Percentiles rank a stretch among this genome's conserved stretches.
These are phyloP conservation scores for Aureobasidium sp. DNA, from an alignment of 2,329 filamentous ascomycete genomes.

Conservation along the genomic window DNA sequence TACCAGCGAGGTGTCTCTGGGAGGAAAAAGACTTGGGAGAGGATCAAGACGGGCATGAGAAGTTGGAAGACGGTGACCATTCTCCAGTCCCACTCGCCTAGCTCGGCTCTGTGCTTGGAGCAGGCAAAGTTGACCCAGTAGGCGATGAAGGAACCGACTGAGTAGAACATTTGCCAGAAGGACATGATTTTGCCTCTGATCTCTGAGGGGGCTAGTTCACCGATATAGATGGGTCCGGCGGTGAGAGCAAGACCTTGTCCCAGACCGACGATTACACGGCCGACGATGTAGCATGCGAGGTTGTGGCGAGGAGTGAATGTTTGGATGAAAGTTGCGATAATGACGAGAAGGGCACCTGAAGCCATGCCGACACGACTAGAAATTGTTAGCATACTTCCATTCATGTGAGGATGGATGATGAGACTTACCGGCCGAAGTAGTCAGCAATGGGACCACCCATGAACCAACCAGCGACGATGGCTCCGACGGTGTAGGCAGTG, in stretches of 20 bases:
- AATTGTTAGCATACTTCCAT: neutral
- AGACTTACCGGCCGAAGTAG: slow-evolving; percentile 16
- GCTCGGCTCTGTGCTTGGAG: slow-evolving; percentile 42
- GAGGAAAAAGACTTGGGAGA: slow-evolving; percentile 54
- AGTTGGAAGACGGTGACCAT: slow-evolving; percentile 67
- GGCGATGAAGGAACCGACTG: slow-evolving; percentile 55
- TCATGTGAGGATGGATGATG: neutral
- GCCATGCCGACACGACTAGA: slow-evolving; percentile 44
- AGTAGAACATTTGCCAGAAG: slow-evolving; percentile 62
- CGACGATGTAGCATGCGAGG: slow-evolving; percentile 59
- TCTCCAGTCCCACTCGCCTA: slow-evolving; percentile 57
- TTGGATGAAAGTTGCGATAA: slow-evolving; percentile 61
- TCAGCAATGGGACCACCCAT: slow-evolving; percentile 50
- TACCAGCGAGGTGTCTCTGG: slow-evolving; percentile 63
- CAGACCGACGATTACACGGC: slow-evolving; percentile 59
- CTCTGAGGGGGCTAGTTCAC: slow-evolving; percentile 54
- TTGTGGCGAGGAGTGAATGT: slow-evolving; percentile 49
- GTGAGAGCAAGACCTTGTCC: slow-evolving; percentile 60
- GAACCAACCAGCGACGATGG: slow-evolving; percentile 62
- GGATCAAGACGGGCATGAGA: slow-evolving; percentile 55
- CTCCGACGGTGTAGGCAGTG: slow-evolving; percentile 62
- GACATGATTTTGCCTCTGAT: slow-evolving; percentile 61
- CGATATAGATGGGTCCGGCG: slow-evolving; percentile 62
- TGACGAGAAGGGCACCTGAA: slow-evolving; percentile 53
- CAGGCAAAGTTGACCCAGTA: slow-evolving; percentile 60